Evolutionary conservation across 306 rosid species (phyloP).

Genomic region (Sphenostylis stenocarpa): DNA sequence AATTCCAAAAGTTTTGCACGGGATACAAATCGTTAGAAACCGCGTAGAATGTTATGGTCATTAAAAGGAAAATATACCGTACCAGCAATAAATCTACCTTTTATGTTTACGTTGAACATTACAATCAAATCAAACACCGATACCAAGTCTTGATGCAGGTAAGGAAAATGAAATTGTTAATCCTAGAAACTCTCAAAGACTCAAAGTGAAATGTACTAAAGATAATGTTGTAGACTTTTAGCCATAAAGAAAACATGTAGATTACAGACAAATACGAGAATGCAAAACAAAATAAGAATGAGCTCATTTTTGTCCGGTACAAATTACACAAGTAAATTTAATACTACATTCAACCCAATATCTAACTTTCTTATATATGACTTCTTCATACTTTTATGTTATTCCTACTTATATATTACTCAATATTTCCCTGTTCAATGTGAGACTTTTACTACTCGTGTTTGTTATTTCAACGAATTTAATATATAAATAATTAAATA

Average conservation of each 20-base stretch:
- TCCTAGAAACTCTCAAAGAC: conserved; percentile 13
- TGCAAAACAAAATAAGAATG: not conserved
- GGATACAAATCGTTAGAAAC: conserved; percentile 11
- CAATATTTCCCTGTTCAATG: not conserved
- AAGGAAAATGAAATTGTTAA: not conserved
- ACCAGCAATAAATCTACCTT: conserved; percentile 16
- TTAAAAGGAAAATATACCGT: conserved; percentile 5
- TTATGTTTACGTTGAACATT: not conserved
- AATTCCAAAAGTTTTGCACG: conserved; percentile 12
- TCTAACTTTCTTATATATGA: not conserved
- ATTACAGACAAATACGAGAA: not conserved
- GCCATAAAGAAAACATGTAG: conserved; percentile 3
- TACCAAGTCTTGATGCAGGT: not conserved
- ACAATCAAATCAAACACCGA: not conserved
- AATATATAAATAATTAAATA: not conserved
- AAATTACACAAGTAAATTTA: too few relatives aligned
- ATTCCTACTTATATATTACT: too few relatives aligned
- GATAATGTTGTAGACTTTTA: not conserved
- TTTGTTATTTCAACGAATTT: not conserved
- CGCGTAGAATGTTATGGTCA: not conserved
- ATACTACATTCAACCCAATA: not conserved
- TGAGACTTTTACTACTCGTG: not conserved
- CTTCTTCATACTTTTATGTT: too few relatives aligned
- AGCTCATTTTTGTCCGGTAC: not conserved
- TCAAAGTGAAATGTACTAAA: not conserved